Evolutionary conservation across 2,329 filamentous ascomycete species (phyloP), one percentile per base, ranked within the genome.

Genomic region (Alternaria gansuensis): DNA sequence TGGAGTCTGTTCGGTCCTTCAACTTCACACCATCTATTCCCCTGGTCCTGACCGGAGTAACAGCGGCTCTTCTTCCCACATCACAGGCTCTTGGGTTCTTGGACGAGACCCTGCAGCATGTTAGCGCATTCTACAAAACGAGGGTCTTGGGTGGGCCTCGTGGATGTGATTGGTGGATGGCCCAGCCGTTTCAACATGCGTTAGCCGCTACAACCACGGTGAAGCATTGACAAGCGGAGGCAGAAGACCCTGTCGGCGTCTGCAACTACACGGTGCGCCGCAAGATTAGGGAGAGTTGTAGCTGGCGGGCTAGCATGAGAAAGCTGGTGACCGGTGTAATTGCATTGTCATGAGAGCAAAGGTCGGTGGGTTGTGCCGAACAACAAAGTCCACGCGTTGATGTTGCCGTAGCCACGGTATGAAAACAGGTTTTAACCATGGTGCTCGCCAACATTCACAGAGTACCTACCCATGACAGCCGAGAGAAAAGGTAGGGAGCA

Each of bases 81-180:
- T 51, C 28, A 55, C 51, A 41, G 45, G 51, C 46, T 39, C 50
- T 29, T 28, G 46, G 45, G 51, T 51, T 39, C 50, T 29, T 28
- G 46, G 34, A 49, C 10, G 33, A 55, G 31, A 41, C 44, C 14
- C 39, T 59, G 57, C 52, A 50, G 46, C 52, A 59, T 51, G 24
- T 13, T 59, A 56, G 57, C 56, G 51, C 34, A 56, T 59, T 50
- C 54, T 46, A 10, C 7, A 17, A 24, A 48, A 46, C 39, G 36
- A 54, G 52, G 46, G 51, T 45, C 39, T 45, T n/a, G 21, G 28
- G 33, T 29, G 57, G 39, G 41, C 45, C 34, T 33, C 37, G n/a
- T 46, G 51, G 39, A 2, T 9, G 26, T 48, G 44, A 41, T 56
- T 51, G 57, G 34, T 34, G 36, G 41, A 17, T 14, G 34, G 5